Evolutionary conservation across 2,329 filamentous ascomycete genomes (phyloP), one percentile per base, ranked within the genome.

Genomic region (Sordariomycetes sp.): DNA sequence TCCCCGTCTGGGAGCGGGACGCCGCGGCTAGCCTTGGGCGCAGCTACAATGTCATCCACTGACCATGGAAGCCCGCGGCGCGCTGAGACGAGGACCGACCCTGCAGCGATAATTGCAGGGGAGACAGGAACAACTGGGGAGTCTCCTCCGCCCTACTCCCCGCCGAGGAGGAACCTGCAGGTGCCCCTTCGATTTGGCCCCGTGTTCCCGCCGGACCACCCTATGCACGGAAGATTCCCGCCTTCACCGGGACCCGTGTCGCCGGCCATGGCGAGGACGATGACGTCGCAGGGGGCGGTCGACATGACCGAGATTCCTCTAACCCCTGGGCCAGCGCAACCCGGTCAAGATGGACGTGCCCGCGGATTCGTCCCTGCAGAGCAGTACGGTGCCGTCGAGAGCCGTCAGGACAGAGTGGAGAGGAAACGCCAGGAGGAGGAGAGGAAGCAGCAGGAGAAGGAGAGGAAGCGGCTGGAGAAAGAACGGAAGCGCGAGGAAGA

Each of bases 171-270:
- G 51, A 66, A 69, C 7, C 66, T 69, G n/a, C 67, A 69, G 32
- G 64, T 57, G 16, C 66, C 70, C 2, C 67, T 77, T 43, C 76
- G 79, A 54, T 86, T 84, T 64, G 76, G 76, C 58, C 80, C 82
- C 1, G 75, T 86, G 3, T 78, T 84, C 54, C 81, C 85, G 7
- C 78, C 83, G 0, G 75, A 73, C 2, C 79, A 83, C 60, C 71
- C 73, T 0, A 65, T 76, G 46, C 71, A 71, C 50, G 64, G 68
- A 11, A 74, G 79, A 58, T 78, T 78, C 35, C 78, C 82, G 1
- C 76, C 77, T 1, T 83, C 85, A 5, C 83, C 85, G 0, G 79
- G 79, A 0, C 83, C 83, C 1, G 70, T 82, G 0, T 87, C 87
- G 1, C 85, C 86, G 1, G 85, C 78, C 0, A 71, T 87, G 46